Evolutionary conservation across 2,329 filamentous ascomycete genomes (phyloP).

Genomic region (Teratosphaeriaceae sp.): DNA sequence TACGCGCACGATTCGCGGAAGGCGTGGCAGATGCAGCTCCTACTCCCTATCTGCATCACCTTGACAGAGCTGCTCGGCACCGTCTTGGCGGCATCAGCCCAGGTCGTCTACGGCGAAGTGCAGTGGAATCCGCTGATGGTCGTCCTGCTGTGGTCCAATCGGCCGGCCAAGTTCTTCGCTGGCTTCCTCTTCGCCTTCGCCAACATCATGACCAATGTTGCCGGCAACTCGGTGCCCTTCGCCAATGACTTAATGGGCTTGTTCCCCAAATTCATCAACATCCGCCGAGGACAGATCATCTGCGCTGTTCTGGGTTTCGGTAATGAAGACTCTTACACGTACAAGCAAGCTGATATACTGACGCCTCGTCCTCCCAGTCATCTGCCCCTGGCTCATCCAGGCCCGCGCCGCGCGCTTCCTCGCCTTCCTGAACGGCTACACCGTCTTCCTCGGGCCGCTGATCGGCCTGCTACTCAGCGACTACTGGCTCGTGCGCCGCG

Average conservation of each 20-base stretch:
- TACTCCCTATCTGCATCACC: conserved; percentile 5
- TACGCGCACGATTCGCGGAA: conserved; percentile 2
- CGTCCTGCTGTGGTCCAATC: conserved; percentile 4
- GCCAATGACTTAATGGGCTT: conserved; percentile 36
- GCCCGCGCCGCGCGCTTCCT: conserved; percentile 33
- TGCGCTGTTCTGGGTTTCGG: conserved; percentile 31
- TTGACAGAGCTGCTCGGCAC: conserved; percentile 5
- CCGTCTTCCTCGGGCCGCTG: conserved; percentile 36
- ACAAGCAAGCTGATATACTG: neutral
- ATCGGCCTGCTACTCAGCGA: conserved; percentile 32
- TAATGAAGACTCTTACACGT: conserved; percentile 2
- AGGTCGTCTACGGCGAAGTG: conserved; percentile 5
- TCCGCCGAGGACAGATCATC: conserved; percentile 42
- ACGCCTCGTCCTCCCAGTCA: neutral
- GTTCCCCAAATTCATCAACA: conserved; percentile 46
- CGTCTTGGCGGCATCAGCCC: conserved; percentile 6
- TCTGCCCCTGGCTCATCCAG: conserved; percentile 38
- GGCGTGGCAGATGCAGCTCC: conserved; percentile 6
- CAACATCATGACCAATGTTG: conserved; percentile 7
- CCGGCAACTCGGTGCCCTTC: conserved; percentile 33
- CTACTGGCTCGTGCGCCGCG: conserved; percentile 65
- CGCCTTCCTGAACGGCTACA: conserved; percentile 37
- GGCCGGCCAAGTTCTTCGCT: conserved; percentile 6
- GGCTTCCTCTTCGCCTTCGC: conserved; percentile 4
- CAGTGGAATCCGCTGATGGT: conserved; percentile 7